Base-by-base conservation (phyloP, 768 basidiomycete genomes). In the Mycena rebaudengoi region DNA sequence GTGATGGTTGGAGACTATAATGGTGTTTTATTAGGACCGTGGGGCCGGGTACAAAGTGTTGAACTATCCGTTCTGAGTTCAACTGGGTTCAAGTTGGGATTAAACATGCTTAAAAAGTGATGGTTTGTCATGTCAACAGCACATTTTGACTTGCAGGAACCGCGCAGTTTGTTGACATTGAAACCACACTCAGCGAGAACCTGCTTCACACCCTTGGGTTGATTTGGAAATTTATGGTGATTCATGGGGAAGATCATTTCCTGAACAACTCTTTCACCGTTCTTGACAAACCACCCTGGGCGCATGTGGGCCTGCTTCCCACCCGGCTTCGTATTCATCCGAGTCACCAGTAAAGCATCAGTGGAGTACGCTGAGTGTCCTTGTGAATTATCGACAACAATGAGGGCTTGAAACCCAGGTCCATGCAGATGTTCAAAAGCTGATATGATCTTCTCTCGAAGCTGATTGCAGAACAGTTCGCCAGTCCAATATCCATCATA, bases 301-400 rank as follows among this genome's bases (percentile, higher is more conserved):
- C 69, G 71, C 59, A 81, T 65, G 1, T 30, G 41, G 3, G 76
- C 71, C 54, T 83, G 82, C 55, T 78, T 78, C 4, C 80, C 79
- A 35, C 79, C 79, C 23, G 79, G 77, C 2, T 65, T 66, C 13
- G 78, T 8, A 67, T 82, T 80, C 77, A 82, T 66, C 60, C 8
- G 72, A 71, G 0, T 64, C 72, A 4, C 76, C 46, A 1, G n/a
- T n/a, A 83, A 69, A 5, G 80, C 78, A 74, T 82, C 76, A 2
- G 56, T 63, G 1, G 74, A 62, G 72, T 79, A 82, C 44, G 78
- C 76, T 18, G 73, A 70, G 54, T 80, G 78, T 0, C 80, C 80
- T 52, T 82, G 79, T 7, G 80, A 83, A 55, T 82, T 76, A 57
- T 82, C 76, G 54, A 83, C 73, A n/a, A n/a, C n/a, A n/a, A n/a